Evolutionary conservation across 2,329 filamentous ascomycete genomes (phyloP), one percentile per base, ranked within the genome.

Genomic region (Phyllosticta citribraziliensis): DNA sequence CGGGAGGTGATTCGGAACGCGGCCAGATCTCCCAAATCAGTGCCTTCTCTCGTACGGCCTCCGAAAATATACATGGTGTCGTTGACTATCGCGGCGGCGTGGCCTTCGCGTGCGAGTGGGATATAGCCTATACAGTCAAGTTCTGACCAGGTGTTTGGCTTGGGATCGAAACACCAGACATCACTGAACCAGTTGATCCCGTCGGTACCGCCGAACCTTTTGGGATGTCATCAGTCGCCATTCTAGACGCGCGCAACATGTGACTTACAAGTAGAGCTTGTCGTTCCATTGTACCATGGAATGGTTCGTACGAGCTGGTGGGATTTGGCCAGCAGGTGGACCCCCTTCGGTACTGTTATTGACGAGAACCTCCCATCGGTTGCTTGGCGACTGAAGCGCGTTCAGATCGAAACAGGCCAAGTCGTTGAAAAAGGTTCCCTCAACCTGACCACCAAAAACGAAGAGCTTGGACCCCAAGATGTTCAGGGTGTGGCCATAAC

Each of bases 21-120:
- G 2, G 94, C 93, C 52, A 99, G 80, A 73, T 99, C 94, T 35
- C 93, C 94, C 3, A 99, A 79, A 72, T 99, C 94, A 27, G 87
- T 84, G 1, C 94, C 94, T 67, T 97, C 92, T 70, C 97, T 91
- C 0, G 91, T 97, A 63, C 94, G 88, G 53, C 94, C 94, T 67
- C 95, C 95, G 73, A 99, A 99, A 64, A 99, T 86, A 77, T 99
- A 99, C 95, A 99, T 99, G 63, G 97, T 94, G 72, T 99, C 94
- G 72, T 94, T 91, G 52, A 99, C 92, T 20, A 99, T 80, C 3
- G 93, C 87, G 14, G 94, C 91, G 12, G 95, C 92, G 73, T 99
- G 94, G 3, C 94, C 94, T 79, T 99, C 94, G 63, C 94, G 85
- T 19, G 93, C 87, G 1, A 91, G 87, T 1, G 95, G 94, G 63